Conservation (phyloP, 768 basidiomycete genomes). For the Tylopilus rubrobrunneus region DNA sequence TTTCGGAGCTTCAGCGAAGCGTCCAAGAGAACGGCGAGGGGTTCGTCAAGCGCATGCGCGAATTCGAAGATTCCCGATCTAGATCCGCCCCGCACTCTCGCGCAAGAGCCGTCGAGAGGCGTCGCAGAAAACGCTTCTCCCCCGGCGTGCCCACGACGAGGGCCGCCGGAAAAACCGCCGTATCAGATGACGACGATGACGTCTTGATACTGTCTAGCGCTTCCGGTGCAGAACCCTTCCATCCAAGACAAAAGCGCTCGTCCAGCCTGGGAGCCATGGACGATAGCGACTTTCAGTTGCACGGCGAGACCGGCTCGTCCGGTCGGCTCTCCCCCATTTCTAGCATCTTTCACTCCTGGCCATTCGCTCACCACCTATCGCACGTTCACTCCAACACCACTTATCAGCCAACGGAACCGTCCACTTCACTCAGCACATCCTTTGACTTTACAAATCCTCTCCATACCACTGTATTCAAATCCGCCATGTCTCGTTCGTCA, state of each 20-base stretch:
- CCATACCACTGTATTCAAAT: constrained; percentile 28
- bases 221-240: constrained; percentile 13
- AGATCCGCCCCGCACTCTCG: constrained; percentile 36
- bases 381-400: constrained; percentile 10
- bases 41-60: constrained; percentile 68
- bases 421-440: constrained; percentile 23
- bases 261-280: constrained; percentile 45
- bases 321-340: constrained; percentile 24
- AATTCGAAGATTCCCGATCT: constrained; percentile 57
- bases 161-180: constrained; percentile 16
- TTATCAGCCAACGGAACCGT: constrained; percentile 13
- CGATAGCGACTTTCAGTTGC: constrained; percentile 27
- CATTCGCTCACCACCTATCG: constrained; percentile 11
- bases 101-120: constrained; percentile 38
- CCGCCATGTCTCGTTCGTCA: constrained; percentile 19
- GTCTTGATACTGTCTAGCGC: constrained; percentile 48
- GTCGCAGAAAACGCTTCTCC: constrained; percentile 40
- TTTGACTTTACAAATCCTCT: constrained; percentile 21
- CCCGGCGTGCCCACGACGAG: constrained; percentile 18
- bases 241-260: constrained; percentile 38
- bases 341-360: constrained; percentile 16
- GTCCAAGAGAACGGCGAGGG: constrained; percentile 64
- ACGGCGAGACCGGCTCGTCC: constrained; percentile 5
- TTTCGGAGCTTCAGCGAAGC: constrained; percentile 60
- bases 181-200: constrained; percentile 46